phyloP scores from a whole-genome alignment of 75 land plant species.

The Sequoiadendron giganteum region DNA sequence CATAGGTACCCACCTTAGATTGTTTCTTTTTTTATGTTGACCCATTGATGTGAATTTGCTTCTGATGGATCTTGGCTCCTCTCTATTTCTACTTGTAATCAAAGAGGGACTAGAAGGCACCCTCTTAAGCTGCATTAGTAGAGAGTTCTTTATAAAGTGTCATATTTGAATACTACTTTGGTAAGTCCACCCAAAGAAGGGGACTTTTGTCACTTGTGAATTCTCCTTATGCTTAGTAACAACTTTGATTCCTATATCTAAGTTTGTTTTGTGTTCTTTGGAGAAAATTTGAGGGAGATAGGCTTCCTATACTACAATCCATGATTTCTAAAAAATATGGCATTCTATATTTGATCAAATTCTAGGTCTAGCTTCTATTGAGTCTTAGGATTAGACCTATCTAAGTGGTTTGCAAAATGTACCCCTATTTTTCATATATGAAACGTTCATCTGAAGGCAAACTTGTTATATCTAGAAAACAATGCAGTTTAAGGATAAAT shows the following conservation, averaged over 20 bases:
- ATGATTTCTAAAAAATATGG: too few relatives aligned
- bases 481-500: not conserved
- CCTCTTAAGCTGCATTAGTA: not conserved
- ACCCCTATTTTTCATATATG: not conserved
- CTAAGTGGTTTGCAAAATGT: not conserved
- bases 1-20: not conserved
- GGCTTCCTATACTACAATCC: not conserved
- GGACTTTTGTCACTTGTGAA: not conserved
- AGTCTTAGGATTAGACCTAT: not conserved
- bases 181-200: not conserved
- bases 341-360: not conserved
- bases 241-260: not conserved
- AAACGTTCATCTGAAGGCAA: not conserved
- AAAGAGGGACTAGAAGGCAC: not conserved
- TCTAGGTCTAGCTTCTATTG: too few relatives aligned
- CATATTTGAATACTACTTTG: not conserved
- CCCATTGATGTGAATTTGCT: not conserved
- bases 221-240: not conserved
- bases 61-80: not conserved
- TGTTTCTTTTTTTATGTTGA: not conserved
- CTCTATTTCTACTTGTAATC: not conserved
- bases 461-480: not conserved
- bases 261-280: not conserved
- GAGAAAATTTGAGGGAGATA: not conserved
- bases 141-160: not conserved